Conservation (phyloP, 352 stramenopile species). For the Plasmopara halstedii region DNA sequence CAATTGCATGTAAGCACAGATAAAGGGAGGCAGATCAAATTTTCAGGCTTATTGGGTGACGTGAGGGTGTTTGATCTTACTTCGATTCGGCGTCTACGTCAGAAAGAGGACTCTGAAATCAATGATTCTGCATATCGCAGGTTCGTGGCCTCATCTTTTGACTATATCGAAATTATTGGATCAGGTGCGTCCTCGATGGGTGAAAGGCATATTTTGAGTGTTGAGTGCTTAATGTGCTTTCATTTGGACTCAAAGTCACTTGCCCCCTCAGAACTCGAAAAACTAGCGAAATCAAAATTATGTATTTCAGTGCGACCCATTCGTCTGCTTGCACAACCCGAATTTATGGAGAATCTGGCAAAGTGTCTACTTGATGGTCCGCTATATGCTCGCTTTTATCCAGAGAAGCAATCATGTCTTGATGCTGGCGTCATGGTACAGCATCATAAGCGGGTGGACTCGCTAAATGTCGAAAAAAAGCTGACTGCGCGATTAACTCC, state of each 20-base stretch:
- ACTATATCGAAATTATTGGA: constrained; percentile 52
- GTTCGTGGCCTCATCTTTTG: constrained; percentile 12
- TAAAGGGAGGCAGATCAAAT: constrained; percentile 20
- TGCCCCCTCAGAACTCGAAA: not conserved
- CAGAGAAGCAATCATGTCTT: constrained; percentile 9
- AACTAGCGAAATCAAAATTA: constrained; percentile 27
- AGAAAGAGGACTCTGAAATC: constrained; percentile 20
- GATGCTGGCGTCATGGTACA: constrained; percentile 6
- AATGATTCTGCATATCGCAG: constrained; percentile 6
- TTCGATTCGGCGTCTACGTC: constrained; percentile 16
- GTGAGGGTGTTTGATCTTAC: constrained; percentile 68
- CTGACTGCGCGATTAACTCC: constrained; percentile 16
- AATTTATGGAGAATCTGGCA: constrained; percentile 52
- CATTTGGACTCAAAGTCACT: constrained; percentile 1
- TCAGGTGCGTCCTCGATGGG: constrained; percentile 18
- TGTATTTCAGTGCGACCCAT: constrained; percentile 41
- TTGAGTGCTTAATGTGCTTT: constrained; percentile 39
- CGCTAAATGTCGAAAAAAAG: constrained; percentile 15
- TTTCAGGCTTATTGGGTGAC: constrained; percentile 48
- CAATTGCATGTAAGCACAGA: constrained; percentile 27
- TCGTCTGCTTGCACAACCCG: constrained; percentile 42
- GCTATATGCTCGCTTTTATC: constrained; percentile 33
- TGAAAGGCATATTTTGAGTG: constrained; percentile 27
- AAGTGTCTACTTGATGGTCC: constrained; percentile 54
- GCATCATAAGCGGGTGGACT: constrained; percentile 8